Base-by-base conservation (phyloP, 495 filamentous ascomycete species). In the Penicillium silybi region DNA sequence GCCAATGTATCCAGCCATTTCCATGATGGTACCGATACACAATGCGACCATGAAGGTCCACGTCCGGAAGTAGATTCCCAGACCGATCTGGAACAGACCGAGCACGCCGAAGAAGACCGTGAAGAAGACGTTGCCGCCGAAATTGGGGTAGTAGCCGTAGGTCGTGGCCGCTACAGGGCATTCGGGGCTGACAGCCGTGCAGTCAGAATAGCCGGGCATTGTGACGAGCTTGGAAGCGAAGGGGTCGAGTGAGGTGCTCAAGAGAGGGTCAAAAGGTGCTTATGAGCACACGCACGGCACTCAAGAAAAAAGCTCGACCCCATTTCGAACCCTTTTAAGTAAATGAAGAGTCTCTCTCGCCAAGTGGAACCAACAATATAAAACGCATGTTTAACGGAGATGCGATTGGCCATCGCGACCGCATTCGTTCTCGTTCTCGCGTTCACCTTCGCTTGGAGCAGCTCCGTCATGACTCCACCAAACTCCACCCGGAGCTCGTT, bases 101-200 rank as follows among this genome's bases (percentile, higher is more conserved):
- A 74, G 72, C 2, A 85, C 16, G 18, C 67, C 80, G 56, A 80
- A 89, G 40, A 73, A 72, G 25, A 74, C 74, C 9, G 73, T 64
- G 63, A 86, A 83, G 65, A 87, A 85, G 54, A 74, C 66, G 64
- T 85, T 86, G 39, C 77, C 81, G 41, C 78, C 82, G 6, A 81
- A 68, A 56, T 76, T 83, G 2, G 86, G 86, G 47, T 79, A 80
- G 68, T 88, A 88, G 26, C 85, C 85, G 56, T 87, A 79, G 16
- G 83, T 85, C 3, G 84, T 85, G 2, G 71, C 73, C 37, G 76
- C 51, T 41, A 87, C 81, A 1, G 81, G 80, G 54, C 86, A 89
- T 3, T 47, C 18, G 0, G 67, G 56, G 27, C 67, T 58, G 32
- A 87, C 76, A 3, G 48, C 48, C 3, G 29, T 75, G 55, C 11